Conservation (phyloP, 192 early-diverging fungal genomes). For the Backusella mclennaniae region DNA sequence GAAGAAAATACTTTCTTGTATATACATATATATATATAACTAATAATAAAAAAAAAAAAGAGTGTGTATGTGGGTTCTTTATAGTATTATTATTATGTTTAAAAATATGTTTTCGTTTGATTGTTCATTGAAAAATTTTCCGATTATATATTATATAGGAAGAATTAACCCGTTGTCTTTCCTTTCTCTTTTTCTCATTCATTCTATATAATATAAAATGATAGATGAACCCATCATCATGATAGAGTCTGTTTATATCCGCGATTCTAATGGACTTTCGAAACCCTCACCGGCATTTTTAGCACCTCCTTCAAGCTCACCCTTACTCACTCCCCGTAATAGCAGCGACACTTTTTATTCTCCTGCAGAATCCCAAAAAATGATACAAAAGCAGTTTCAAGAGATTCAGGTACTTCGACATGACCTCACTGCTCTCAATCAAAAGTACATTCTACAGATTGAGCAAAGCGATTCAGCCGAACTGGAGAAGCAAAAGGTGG, state of each 20-base stretch:
- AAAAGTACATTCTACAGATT: conserved; percentile 75
- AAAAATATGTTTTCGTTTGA: neutral
- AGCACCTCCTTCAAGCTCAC: neutral
- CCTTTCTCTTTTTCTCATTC: neutral
- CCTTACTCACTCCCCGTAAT: neutral
- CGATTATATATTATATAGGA: neutral
- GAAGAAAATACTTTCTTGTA: neutral
- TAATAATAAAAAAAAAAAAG: neutral
- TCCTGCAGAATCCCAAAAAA: conserved; percentile 1
- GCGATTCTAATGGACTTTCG: neutral
- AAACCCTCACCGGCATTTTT: neutral
- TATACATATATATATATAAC: neutral
- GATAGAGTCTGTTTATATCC: neutral
- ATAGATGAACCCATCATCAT: neutral
- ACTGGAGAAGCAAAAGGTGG: conserved; percentile 79
- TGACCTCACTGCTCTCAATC: conserved; percentile 63
- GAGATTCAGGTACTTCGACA: conserved; percentile 38
- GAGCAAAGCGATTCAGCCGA: conserved; percentile 79
- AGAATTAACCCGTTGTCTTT: neutral
- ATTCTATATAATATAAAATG: neutral
- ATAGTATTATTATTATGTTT: neutral
- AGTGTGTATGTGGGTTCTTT: neutral
- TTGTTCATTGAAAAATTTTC: neutral
- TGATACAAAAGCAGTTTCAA: neutral
- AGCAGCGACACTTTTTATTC: conserved; percentile 14